Evolutionary conservation across 179 eudicot species (phyloP).

Genomic region (Nepenthes alata): DNA sequence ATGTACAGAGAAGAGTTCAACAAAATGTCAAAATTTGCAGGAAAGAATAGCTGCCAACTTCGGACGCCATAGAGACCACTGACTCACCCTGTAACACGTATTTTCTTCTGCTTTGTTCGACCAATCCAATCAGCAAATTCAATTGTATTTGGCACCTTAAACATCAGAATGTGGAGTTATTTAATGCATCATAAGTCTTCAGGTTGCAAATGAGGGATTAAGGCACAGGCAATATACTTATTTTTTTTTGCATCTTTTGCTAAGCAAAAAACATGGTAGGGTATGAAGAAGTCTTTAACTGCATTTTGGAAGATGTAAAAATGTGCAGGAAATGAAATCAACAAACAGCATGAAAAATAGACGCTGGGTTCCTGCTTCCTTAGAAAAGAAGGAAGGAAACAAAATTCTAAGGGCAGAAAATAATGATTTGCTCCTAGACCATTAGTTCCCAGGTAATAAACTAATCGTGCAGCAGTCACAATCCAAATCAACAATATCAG

Average conservation of each 20-base stretch:
- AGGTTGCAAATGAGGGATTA: not conserved
- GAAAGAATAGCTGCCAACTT: not conserved
- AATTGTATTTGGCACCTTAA: conserved; percentile 84
- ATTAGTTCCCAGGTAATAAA: too few species aligned
- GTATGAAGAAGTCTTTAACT: too few species aligned
- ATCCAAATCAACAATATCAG: too few species aligned
- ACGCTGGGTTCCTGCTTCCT: too few species aligned
- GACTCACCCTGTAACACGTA: conserved; percentile 84
- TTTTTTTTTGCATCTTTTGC: too few species aligned
- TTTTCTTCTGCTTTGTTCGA: conserved; percentile 85
- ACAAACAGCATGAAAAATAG: too few species aligned
- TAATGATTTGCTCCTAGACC: too few species aligned
- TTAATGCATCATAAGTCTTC: not conserved
- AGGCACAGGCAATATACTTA: not conserved
- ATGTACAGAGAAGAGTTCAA: conserved; percentile 1
- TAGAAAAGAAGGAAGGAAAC: too few species aligned
- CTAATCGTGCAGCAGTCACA: too few species aligned
- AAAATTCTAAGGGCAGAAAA: too few species aligned
- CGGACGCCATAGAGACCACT: conserved; percentile 2
- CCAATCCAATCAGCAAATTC: conserved; percentile 99
- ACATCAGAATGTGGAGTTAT: conserved; percentile 3
- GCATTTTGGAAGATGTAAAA: too few species aligned
- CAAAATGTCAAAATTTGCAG: not conserved
- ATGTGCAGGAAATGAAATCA: too few species aligned
- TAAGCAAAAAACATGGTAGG: not conserved